Evolutionary conservation across 805 yeast species (phyloP).

Genomic region (Clavispora vitiphila): DNA sequence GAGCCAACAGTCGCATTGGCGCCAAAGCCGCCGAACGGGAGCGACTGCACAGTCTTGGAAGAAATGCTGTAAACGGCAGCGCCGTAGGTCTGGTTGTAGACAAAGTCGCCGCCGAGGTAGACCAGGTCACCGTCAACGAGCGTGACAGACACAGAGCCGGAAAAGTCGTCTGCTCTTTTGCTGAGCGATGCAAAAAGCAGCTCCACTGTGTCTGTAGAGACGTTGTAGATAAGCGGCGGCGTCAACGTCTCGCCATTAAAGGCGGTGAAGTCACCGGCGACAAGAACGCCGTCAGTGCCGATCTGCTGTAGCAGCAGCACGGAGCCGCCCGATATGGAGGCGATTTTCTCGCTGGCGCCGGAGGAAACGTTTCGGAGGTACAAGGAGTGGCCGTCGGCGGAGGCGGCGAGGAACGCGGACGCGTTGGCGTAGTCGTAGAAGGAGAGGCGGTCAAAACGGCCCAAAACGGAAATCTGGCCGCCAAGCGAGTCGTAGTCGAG

Average conservation of each 20-base stretch:
- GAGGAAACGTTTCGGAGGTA: conserved; percentile 12
- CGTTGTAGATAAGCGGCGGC: conserved; percentile 34
- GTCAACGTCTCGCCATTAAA: conserved; percentile 21
- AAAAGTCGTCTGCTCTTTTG: conserved; percentile 15
- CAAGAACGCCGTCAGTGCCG: conserved; percentile 23
- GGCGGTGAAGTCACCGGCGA: conserved; percentile 34
- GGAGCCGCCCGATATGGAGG: conserved; percentile 26
- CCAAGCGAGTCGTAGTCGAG: conserved; percentile 13
- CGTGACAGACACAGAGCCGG: conserved; percentile 31
- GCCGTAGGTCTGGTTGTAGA: conserved; percentile 48
- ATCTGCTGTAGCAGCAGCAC: conserved; percentile 24
- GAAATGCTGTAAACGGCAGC: conserved; percentile 59
- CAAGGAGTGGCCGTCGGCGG: conserved; percentile 7
- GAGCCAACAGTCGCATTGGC: conserved; percentile 53
- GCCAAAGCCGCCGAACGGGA: conserved; percentile 78
- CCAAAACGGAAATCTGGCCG: conserved; percentile 13
- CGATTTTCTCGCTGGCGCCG: conserved; percentile 14
- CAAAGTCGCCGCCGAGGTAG: conserved; percentile 78
- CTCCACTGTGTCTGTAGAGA: conserved; percentile 20
- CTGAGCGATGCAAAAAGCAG: conserved; percentile 16
- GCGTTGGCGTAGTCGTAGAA: conserved; percentile 13
- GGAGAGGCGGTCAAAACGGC: conserved; percentile 14
- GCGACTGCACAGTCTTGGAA: conserved; percentile 33
- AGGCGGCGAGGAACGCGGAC: conserved; percentile 10
- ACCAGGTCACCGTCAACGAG: conserved; percentile 42